phyloP scores from a whole-genome alignment of 768 basidiomycete species.

The Mycena metata region DNA sequence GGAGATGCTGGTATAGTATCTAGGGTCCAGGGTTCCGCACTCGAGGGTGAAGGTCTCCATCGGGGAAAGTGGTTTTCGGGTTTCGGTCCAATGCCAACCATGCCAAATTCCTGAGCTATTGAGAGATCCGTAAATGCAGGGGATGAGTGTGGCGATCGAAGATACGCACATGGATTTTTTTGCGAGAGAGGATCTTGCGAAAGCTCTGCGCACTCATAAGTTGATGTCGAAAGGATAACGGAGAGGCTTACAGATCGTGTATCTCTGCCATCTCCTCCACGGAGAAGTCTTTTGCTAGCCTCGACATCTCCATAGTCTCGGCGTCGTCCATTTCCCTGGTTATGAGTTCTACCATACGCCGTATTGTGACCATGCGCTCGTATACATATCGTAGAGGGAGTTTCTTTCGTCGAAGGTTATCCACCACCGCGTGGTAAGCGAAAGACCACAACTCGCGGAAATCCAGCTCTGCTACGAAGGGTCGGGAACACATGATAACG shows the following conservation, averaged over 20 bases:
- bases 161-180: slow-evolving; percentile 22
- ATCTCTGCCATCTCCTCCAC: too few relatives aligned
- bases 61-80: not conserved
- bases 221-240: too few relatives aligned
- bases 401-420: slow-evolving; percentile 10
- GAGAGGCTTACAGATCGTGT: too few relatives aligned
- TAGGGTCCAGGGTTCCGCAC: not conserved
- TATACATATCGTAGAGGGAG: not conserved
- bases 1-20: too few relatives aligned
- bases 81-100: slow-evolving; percentile 32
- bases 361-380: slow-evolving; percentile 15
- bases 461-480: not conserved
- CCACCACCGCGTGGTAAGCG: slow-evolving; percentile 4
- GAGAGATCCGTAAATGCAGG: not conserved
- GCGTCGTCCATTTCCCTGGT: too few relatives aligned
- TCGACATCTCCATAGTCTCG: too few relatives aligned
- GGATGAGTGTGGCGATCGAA: not conserved
- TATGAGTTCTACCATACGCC: not conserved
- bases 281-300: too few relatives aligned
- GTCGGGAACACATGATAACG: slow-evolving; percentile 20
- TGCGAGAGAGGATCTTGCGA: not conserved
- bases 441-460: slow-evolving; percentile 12
- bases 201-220: not conserved
- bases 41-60: slow-evolving; percentile 9
- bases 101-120: slow-evolving; percentile 28